Base-by-base conservation (phyloP, 2,329 filamentous ascomycete species). In the Niveomyces coronatus region DNA sequence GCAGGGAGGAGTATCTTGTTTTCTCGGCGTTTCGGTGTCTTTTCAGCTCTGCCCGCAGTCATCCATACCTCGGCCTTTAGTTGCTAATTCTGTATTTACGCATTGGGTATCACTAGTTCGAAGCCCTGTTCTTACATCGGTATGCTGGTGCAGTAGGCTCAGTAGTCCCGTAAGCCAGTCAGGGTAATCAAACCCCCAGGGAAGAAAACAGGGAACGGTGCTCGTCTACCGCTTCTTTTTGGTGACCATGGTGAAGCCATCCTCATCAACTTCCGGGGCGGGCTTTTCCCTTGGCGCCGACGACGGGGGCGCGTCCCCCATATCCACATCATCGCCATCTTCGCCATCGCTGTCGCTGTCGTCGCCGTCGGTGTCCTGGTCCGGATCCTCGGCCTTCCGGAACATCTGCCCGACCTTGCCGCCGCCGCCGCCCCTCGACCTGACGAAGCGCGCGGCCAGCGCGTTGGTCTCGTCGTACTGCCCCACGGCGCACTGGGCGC, bases 161-260 rank as follows among this genome's bases (percentile, higher is more conserved):
- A 9, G 11, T 3, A 11, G 4, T 28, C 10, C 6, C 20, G 9
- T 9, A 18, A 29, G n/a, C 11, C 11, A 13, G 6, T 8, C 15
- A n/a, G n/a, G n/a, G n/a, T n/a, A n/a, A n/a, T n/a, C n/a, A n/a
- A n/a, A n/a, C n/a, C n/a, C n/a, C n/a, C n/a, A n/a, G n/a, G n/a
- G n/a, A n/a, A n/a, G n/a, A n/a, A n/a, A n/a, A n/a, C n/a, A n/a
- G n/a, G n/a, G n/a, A n/a, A n/a, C n/a, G n/a, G 22, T 15, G 16
- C 16, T 52, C 51, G 56, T 56, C 63, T 58, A 70, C 64, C 68
- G 72, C 68, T 76, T 83, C 64, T 77, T 83, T 51, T 74, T 70
- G 39, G 77, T 72, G 47, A 87, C 82, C 59, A 73, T 85, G 13
- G 78, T 85, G 56, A 89, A 89, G 4, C 84, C 84, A 53, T 89